Percentiles rank a stretch among this genome's conserved stretches.
These are phyloP conservation scores for Pestalotiopsis sp. DNA, from an alignment of 2,329 filamentous ascomycete genomes.

Conservation along the genomic window DNA sequence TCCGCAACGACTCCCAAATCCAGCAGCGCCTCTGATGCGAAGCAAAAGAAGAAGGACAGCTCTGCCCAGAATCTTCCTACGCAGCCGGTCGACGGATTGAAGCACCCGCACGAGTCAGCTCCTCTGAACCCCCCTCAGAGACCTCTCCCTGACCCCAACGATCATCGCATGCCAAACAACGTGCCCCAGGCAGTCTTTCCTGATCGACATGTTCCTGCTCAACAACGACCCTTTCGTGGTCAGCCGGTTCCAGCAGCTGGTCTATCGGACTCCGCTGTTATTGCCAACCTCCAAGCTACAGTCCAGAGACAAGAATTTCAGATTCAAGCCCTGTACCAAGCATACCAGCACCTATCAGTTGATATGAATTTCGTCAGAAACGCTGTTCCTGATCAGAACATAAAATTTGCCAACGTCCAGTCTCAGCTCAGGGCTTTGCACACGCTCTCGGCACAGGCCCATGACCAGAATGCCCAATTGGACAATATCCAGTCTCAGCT, in stretches of 20 bases:
- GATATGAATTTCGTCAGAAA: slow-evolving; percentile 12
- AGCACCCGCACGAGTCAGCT: too few relatives aligned
- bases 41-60: not conserved
- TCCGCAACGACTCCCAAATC: not conserved
- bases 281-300: not conserved
- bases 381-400: not conserved
- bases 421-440: too few relatives aligned
- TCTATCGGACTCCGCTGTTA: not conserved
- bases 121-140: too few relatives aligned
- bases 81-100: too few relatives aligned
- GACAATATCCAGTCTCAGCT: too few relatives aligned
- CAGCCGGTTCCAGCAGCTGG: not conserved
- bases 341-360: not conserved
- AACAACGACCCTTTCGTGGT: not conserved
- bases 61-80: not conserved
- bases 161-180: not conserved
- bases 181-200: not conserved
- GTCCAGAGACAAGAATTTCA: not conserved
- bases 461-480: too few relatives aligned
- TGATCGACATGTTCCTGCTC: not conserved
- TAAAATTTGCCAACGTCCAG: too few relatives aligned
- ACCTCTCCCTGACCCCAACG: not conserved
- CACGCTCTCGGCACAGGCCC: too few relatives aligned
- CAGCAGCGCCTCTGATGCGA: too few relatives aligned
- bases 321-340: not conserved